Evolutionary conservation across 768 basidiomycete genomes (phyloP).

Genomic region (Auriculariales sp.): DNA sequence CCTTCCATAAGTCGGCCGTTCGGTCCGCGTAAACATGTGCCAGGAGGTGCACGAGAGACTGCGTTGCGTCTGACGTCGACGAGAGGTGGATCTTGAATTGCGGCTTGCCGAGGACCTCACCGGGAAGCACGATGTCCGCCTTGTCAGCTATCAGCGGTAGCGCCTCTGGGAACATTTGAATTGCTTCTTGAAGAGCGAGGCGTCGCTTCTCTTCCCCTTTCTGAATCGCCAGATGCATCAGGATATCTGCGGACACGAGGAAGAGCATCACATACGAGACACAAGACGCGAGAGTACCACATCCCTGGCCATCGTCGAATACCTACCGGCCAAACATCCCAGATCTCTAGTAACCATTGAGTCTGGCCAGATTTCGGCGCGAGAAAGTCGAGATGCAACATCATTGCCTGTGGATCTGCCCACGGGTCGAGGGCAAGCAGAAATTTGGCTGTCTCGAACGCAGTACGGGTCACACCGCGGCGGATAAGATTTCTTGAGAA

Average conservation of each 20-base stretch:
- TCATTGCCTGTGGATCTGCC: conserved; percentile 77
- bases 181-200: conserved; percentile 55
- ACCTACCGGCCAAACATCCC: conserved; percentile 16
- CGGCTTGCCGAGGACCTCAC: conserved; percentile 38
- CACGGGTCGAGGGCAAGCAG: conserved; percentile 74
- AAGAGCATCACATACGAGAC: background rate
- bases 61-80: conserved; percentile 31
- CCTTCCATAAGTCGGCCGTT: conserved; percentile 72
- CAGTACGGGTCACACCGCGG: conserved; percentile 78
- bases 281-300: background rate
- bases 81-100: conserved; percentile 62
- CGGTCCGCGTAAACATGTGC: conserved; percentile 81
- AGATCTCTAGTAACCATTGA: conserved; percentile 68
- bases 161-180: conserved; percentile 65
- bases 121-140: conserved; percentile 51
- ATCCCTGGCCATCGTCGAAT: background rate
- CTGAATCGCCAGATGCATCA: conserved; percentile 10
- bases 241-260: conserved; percentile 21
- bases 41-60: conserved; percentile 55
- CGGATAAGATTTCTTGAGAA: conserved; percentile 59
- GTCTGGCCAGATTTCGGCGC: conserved; percentile 68
- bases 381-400: conserved; percentile 74
- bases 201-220: conserved; percentile 33
- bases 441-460: conserved; percentile 84
- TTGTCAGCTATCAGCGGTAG: conserved; percentile 78